Percentiles rank a stretch among this genome's conserved stretches.
These are phyloP conservation scores for Fusarium metavorans DNA, from an alignment of 2,329 filamentous ascomycete genomes.

Conservation along the genomic window DNA sequence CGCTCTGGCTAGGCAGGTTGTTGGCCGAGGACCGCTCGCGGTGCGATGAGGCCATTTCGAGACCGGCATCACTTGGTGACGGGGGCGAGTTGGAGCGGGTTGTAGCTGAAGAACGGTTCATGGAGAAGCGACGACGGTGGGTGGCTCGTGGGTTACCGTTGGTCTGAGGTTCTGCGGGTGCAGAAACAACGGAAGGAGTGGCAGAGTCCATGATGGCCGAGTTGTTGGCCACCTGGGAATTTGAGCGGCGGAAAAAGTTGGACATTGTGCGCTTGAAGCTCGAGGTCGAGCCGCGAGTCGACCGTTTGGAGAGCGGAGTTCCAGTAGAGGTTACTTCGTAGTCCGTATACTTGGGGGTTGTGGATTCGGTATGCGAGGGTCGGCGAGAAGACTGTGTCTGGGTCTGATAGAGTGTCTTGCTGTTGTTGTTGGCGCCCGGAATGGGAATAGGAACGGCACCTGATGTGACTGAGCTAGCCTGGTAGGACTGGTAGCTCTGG, in stretches of 20 bases:
- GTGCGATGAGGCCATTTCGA: slow-evolving; percentile 55
- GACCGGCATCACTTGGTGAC: slow-evolving; percentile 58
- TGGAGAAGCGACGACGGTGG: slow-evolving; percentile 57
- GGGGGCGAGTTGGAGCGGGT: slow-evolving; percentile 64
- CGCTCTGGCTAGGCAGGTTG: slow-evolving; percentile 56
- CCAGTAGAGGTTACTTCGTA: slow-evolving; percentile 38
- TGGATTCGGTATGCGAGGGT: slow-evolving; percentile 32
- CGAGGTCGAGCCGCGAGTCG: slow-evolving; percentile 57
- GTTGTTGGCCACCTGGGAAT: slow-evolving; percentile 46
- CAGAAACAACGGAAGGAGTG: slow-evolving; percentile 41
- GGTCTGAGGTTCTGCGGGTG: slow-evolving; percentile 43
- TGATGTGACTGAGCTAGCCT: slow-evolving; percentile 34
- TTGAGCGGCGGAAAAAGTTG: slow-evolving; percentile 60
- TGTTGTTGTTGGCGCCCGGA: slow-evolving; percentile 25
- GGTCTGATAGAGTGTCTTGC: slow-evolving; percentile 31
- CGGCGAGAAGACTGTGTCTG: slow-evolving; percentile 35
- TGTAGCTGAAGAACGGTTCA: slow-evolving; percentile 59
- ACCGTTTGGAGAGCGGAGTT: slow-evolving; percentile 53
- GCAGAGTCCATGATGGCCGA: slow-evolving; percentile 41
- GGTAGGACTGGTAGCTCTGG: slow-evolving; percentile 43
- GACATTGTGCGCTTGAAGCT: slow-evolving; percentile 64
- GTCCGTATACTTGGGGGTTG: slow-evolving; percentile 41
- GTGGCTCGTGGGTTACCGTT: slow-evolving; percentile 45
- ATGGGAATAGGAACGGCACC: slow-evolving; percentile 39
- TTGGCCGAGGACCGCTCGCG: slow-evolving; percentile 41